phyloP scores from a whole-genome alignment of 2,329 filamentous ascomycete genomes.

The Cercospora sp. region DNA sequence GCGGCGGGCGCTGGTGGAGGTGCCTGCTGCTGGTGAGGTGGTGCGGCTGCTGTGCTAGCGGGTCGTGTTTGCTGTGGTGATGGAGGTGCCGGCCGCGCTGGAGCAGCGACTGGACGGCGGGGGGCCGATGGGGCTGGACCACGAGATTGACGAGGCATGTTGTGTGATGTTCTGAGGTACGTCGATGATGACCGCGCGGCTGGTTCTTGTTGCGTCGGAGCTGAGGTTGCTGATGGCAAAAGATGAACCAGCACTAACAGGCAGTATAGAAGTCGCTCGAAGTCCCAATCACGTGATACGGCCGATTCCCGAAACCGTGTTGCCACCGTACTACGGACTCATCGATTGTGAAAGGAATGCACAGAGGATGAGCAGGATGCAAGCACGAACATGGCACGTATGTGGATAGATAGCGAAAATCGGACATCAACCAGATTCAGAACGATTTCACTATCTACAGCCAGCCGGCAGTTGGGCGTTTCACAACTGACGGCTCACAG shows the following conservation, averaged over 20 bases:
- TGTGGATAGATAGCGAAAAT: background rate
- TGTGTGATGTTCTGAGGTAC: conserved; percentile 5
- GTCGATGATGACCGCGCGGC: background rate
- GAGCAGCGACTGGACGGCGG: conserved; percentile 46
- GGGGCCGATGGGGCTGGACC: conserved; percentile 45
- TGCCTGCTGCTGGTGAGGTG: conserved; percentile 46
- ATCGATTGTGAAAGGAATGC: background rate
- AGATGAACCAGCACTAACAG: background rate
- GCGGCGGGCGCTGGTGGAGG: conserved; percentile 42
- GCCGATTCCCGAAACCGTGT: background rate
- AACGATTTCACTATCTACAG: conserved; percentile 7
- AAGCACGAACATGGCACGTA: background rate
- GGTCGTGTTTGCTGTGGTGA: conserved; percentile 56
- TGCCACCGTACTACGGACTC: background rate
- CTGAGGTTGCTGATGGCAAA: conserved; percentile 16
- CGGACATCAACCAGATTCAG: background rate
- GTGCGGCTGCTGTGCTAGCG: conserved; percentile 52
- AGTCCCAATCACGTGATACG: background rate
- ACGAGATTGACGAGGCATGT: conserved; percentile 53
- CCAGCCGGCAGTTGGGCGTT: background rate
- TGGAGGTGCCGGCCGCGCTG: conserved; percentile 62
- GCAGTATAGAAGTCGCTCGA: conserved; percentile 14
- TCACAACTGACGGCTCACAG: background rate
- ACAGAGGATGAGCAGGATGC: background rate
- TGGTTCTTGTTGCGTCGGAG: conserved; percentile 2